Conservation (phyloP, 2,329 filamentous ascomycete species). For the Fusarium phyllophilum region DNA sequence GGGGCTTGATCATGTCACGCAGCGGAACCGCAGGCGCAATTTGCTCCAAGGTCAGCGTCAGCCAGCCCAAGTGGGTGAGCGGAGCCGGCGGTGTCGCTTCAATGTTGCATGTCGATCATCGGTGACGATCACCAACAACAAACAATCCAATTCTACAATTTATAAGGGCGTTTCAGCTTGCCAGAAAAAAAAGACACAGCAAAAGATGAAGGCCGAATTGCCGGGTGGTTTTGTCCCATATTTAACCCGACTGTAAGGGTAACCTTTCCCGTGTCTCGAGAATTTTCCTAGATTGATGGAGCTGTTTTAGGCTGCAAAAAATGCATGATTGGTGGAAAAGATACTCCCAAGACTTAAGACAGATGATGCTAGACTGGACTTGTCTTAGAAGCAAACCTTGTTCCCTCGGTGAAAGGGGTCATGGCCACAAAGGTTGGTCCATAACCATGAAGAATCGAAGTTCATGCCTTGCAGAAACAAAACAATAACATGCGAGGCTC, state of each 20-base stretch:
- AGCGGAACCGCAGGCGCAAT: constrained; percentile 29
- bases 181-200: background rate
- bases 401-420: background rate
- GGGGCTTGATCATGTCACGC: background rate
- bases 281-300: background rate
- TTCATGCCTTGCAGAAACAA: background rate
- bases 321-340: background rate
- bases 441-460: background rate
- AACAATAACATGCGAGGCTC: constrained; percentile 2
- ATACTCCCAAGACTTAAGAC: background rate
- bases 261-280: background rate
- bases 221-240: background rate
- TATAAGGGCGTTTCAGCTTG: background rate
- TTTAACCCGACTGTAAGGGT: background rate
- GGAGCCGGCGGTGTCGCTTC: background rate
- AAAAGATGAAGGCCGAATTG: background rate
- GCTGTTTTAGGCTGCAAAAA: background rate
- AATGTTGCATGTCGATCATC: constrained; percentile 4
- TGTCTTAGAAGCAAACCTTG: constrained; percentile 19
- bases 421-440: background rate
- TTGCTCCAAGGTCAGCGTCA: background rate
- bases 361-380: constrained; percentile 1
- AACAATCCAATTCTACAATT: background rate
- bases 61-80: background rate
- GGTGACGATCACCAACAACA: background rate